phyloP scores from a whole-genome alignment of 345 rosid species.

The Alliaria petiolata region DNA sequence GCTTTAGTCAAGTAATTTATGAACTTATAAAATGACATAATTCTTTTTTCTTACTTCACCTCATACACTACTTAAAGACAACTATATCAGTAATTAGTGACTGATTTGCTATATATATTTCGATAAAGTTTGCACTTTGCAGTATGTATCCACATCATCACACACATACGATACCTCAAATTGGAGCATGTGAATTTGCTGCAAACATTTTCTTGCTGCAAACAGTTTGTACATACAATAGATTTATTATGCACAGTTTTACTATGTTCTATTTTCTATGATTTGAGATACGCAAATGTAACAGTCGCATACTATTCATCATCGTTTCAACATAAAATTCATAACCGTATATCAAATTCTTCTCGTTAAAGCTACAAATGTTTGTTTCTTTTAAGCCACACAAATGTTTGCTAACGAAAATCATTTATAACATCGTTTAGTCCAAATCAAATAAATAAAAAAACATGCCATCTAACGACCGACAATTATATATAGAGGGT shows the following conservation, averaged over 20 bases:
- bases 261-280: background rate
- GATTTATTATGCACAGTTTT: background rate
- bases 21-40: too few relatives aligned
- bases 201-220: constrained; percentile 5
- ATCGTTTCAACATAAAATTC: background rate
- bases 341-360: background rate
- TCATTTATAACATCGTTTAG: background rate
- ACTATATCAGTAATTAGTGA: too few relatives aligned
- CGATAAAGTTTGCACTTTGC: too few relatives aligned
- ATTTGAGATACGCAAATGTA: background rate
- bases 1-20: too few relatives aligned
- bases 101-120: too few relatives aligned
- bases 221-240: constrained; percentile 4
- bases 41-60: too few relatives aligned
- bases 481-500: constrained; percentile 6
- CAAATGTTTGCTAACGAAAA: background rate
- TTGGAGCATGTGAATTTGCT: constrained; percentile 9
- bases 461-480: background rate
- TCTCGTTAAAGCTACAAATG: background rate
- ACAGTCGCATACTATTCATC: background rate
- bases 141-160: too few relatives aligned
- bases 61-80: too few relatives aligned
- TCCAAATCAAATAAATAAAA: background rate
- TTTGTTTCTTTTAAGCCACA: too few relatives aligned
- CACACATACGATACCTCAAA: background rate